A percentile compares a stretch with the other conserved stretches of the same genome.
phyloP scores from a whole-genome alignment of 306 rosid genomes.

The Cicer bijugum region DNA sequence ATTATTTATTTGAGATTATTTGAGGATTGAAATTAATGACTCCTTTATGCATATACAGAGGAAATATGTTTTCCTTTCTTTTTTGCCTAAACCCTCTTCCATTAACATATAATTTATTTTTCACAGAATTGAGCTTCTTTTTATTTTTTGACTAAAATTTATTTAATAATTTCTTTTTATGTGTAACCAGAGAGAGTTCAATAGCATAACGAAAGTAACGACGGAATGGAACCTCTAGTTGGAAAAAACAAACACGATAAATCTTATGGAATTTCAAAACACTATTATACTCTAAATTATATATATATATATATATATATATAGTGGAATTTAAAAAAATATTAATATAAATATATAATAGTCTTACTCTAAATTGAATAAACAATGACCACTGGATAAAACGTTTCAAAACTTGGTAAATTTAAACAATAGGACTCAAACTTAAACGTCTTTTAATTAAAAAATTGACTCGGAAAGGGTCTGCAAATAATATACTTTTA shows the following conservation, averaged over 20 bases:
- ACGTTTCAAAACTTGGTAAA: neutral
- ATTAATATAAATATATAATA: neutral
- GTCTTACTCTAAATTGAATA: neutral
- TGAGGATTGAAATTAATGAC: no score
- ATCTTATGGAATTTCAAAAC: neutral
- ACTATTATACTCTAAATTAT: no score
- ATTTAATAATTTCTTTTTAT: neutral
- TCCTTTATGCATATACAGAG: no score
- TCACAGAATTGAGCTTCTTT: neutral
- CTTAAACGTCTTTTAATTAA: neutral
- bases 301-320: no score
- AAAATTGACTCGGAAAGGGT: neutral
- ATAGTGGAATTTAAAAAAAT: neutral
- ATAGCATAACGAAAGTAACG: neutral
- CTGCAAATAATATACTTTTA: neutral
- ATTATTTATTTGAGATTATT: no score
- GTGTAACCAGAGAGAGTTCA: neutral
- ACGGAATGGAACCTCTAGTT: neutral
- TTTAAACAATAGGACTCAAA: neutral
- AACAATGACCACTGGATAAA: slow-evolving; percentile 24
- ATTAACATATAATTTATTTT: neutral
- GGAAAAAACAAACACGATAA: neutral
- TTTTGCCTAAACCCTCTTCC: neutral
- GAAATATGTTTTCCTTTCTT: no score
- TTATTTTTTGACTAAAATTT: neutral